Percentiles rank a stretch among this genome's conserved stretches.
phyloP scores from a whole-genome alignment of 805 yeast genomes.

The Tetrapisispora taiwanensis region DNA sequence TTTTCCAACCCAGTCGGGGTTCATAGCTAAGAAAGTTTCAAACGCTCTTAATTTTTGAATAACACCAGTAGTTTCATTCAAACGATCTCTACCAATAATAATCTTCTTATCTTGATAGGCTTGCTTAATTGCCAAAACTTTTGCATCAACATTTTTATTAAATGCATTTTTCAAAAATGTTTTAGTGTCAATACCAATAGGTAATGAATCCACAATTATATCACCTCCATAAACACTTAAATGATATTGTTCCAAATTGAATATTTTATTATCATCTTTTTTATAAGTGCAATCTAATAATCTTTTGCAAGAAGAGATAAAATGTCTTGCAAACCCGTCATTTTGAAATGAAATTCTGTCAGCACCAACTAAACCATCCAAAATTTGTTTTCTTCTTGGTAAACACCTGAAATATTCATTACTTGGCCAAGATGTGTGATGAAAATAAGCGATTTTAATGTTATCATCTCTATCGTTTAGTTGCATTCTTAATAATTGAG shows the following conservation, averaged over 20 bases:
- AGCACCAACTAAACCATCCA: conserved; percentile 89
- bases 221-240: conserved; percentile 67
- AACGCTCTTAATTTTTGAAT: conserved; percentile 87
- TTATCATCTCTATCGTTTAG: conserved; percentile 34
- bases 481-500: conserved; percentile 72
- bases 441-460: conserved; percentile 63
- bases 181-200: conserved; percentile 81
- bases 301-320: conserved; percentile 81
- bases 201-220: conserved; percentile 64
- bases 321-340: conserved; percentile 79
- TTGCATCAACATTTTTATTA: conserved; percentile 41
- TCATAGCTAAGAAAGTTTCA: conserved; percentile 78
- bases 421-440: conserved; percentile 92
- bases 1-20: conserved; percentile 82
- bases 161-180: conserved; percentile 53
- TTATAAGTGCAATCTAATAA: conserved; percentile 69
- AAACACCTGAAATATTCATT: conserved; percentile 87
- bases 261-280: conserved; percentile 19
- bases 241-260: conserved; percentile 25
- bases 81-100: conserved; percentile 87
- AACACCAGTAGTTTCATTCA: conserved; percentile 88
- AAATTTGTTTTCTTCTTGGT: conserved; percentile 67
- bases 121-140: conserved; percentile 53
- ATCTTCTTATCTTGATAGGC: conserved; percentile 59
- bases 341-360: conserved; percentile 81